Evolutionary conservation across 805 yeast species (phyloP).

Genomic region (Lipomyces yamadae): DNA sequence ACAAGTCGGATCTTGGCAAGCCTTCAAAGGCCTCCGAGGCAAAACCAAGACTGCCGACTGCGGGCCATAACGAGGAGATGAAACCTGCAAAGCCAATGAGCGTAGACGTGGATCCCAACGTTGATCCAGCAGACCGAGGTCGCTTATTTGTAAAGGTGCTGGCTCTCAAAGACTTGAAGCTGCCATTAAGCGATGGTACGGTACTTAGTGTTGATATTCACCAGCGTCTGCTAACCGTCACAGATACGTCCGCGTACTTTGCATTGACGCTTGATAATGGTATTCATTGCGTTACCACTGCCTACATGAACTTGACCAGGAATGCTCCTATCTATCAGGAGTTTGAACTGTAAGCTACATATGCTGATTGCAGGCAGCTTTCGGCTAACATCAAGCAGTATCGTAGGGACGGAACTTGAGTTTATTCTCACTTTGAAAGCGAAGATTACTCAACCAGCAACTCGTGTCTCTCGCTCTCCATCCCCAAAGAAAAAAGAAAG

Average conservation of each 20-base stretch:
- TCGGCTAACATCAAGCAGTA: constrained; percentile 26
- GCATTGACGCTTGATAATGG: constrained; percentile 73
- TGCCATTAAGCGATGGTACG: constrained; percentile 48
- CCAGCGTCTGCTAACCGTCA: constrained; percentile 41
- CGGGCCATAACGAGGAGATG: neutral
- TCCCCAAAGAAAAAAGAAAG: constrained; percentile 30
- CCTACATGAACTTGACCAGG: constrained; percentile 48
- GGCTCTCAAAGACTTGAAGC: constrained; percentile 52
- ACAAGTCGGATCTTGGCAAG: neutral
- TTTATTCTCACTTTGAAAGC: constrained; percentile 70
- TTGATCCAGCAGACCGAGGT: constrained; percentile 50
- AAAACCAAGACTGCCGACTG: neutral
- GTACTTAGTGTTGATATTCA: neutral
- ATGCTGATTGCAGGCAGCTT: neutral
- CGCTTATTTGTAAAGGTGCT: constrained; percentile 54
- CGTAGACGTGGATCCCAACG: neutral
- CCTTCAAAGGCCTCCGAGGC: neutral
- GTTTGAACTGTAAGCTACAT: constrained; percentile 57
- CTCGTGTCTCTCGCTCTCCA: constrained; percentile 14
- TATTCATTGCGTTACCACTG: constrained; percentile 73
- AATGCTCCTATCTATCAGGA: constrained; percentile 62
- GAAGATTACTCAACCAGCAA: constrained; percentile 53
- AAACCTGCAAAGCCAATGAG: neutral
- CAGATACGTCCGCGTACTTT: constrained; percentile 51
- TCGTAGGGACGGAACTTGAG: constrained; percentile 59